Evolutionary conservation across 2,329 filamentous ascomycete species (phyloP).

Genomic region (Cladophialophora immunda): DNA sequence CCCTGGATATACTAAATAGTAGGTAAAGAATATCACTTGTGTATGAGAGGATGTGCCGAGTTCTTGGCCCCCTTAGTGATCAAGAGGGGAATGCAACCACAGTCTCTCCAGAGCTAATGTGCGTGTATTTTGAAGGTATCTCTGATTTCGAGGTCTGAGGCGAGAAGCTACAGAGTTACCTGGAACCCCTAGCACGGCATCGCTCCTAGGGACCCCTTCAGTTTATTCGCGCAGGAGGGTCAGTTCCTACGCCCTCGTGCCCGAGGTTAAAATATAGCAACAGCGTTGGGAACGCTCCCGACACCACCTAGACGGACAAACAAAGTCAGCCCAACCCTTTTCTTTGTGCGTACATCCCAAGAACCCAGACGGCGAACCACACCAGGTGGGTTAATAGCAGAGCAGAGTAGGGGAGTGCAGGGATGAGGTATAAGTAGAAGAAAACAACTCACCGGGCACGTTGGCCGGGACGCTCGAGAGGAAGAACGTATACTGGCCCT

Average conservation of each 20-base stretch:
- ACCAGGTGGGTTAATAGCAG: neutral
- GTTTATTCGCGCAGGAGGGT: neutral
- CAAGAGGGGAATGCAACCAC: neutral
- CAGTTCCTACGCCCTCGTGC: neutral
- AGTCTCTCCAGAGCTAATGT: neutral
- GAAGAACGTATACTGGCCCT: constrained; percentile 50
- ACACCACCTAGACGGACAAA: neutral
- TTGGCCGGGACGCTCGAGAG: constrained; percentile 50
- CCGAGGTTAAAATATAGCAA: neutral
- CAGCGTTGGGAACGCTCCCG: constrained; percentile 1
- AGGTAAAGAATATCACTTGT: no score
- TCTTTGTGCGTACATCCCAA: neutral
- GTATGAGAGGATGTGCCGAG: no score
- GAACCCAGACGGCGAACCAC: no score
- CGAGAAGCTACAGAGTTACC: neutral
- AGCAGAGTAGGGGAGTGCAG: neutral
- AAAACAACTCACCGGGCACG: neutral
- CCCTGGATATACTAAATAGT: no score
- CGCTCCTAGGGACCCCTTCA: neutral
- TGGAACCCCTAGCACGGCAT: neutral
- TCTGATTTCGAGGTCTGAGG: neutral
- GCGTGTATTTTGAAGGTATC: neutral
- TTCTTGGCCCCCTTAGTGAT: neutral
- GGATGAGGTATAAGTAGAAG: no score
- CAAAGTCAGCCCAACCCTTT: neutral